Evolutionary conservation across 352 stramenopile genomes (phyloP).

Genomic region (Pythium scleroteichum): DNA sequence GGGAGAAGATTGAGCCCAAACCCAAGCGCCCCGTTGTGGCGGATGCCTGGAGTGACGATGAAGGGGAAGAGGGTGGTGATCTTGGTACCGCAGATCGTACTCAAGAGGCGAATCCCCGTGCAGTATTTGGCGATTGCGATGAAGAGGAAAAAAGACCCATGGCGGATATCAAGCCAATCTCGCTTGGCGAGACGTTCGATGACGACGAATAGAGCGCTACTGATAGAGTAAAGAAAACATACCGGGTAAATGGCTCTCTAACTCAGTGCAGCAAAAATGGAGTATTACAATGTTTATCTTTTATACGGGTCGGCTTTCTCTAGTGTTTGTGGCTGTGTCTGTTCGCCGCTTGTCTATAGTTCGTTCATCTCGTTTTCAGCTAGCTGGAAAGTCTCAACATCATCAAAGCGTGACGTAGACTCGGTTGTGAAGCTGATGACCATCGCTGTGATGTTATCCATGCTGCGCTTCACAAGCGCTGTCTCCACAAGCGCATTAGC

Average conservation of each 20-base stretch:
- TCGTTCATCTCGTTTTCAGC: slow-evolving; percentile 7
- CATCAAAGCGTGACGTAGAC: slow-evolving; percentile 7
- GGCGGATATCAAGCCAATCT: slow-evolving; percentile 9
- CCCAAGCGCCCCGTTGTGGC: slow-evolving; percentile 41
- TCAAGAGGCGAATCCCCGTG: background rate
- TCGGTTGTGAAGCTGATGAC: slow-evolving; percentile 42
- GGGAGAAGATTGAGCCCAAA: slow-evolving; percentile 64
- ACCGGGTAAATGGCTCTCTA: no score
- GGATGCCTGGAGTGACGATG: slow-evolving; percentile 83
- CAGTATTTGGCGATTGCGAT: slow-evolving; percentile 4
- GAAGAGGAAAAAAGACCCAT: slow-evolving; percentile 17
- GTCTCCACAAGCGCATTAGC: slow-evolving; percentile 68
- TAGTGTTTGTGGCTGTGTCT: slow-evolving; percentile 11
- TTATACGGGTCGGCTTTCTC: slow-evolving; percentile 12
- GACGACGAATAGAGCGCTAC: slow-evolving; percentile 11
- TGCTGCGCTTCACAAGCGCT: slow-evolving; percentile 65
- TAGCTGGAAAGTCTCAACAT: slow-evolving; percentile 12
- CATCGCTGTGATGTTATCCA: slow-evolving; percentile 86
- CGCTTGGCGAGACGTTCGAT: slow-evolving; percentile 17
- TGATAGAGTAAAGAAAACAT: slow-evolving; percentile 8
- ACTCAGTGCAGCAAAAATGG: slow-evolving; percentile 1
- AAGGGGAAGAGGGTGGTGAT: slow-evolving; percentile 25
- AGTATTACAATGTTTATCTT: slow-evolving; percentile 12
- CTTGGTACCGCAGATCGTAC: no score
- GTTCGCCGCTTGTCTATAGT: slow-evolving; percentile 10